phyloP scores from a whole-genome alignment of 371 early-diverging fungal genomes.

The Chytridiales sp. region DNA sequence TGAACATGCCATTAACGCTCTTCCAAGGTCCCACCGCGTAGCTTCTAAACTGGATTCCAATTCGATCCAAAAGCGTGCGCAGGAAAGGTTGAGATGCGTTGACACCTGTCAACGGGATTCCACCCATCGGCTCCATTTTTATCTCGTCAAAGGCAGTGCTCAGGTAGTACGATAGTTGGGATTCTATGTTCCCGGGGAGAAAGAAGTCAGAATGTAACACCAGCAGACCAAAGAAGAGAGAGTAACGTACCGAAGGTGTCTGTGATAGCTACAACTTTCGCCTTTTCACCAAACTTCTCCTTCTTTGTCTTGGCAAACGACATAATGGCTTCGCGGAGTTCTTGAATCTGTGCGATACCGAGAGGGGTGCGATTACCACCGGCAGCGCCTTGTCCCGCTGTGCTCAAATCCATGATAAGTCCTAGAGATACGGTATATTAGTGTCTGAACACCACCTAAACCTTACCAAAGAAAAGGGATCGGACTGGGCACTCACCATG shows the following conservation, averaged over 20 bases:
- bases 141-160: constrained; percentile 61
- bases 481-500: too few relatives aligned
- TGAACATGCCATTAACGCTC: constrained; percentile 48
- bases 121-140: constrained; percentile 56
- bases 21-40: constrained; percentile 48
- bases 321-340: constrained; percentile 50
- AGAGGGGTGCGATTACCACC: not conserved
- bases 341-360: constrained; percentile 55
- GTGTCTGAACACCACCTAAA: not conserved
- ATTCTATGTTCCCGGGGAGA: too few relatives aligned
- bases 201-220: constrained; percentile 9
- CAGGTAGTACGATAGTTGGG: constrained; percentile 57
- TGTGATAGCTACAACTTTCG: constrained; percentile 47
- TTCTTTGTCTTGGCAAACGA: constrained; percentile 50
- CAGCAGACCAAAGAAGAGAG: not conserved
- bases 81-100: constrained; percentile 44
- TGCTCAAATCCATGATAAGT: constrained; percentile 13
- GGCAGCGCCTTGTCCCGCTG: not conserved
- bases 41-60: constrained; percentile 44
- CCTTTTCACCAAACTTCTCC: constrained; percentile 44
- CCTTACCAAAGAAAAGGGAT: too few relatives aligned
- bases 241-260: constrained; percentile 51
- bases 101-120: constrained; percentile 54
- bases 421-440: not conserved
- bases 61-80: constrained; percentile 47